phyloP scores from a whole-genome alignment of 306 rosid species.

The Trifolium repens region DNA sequence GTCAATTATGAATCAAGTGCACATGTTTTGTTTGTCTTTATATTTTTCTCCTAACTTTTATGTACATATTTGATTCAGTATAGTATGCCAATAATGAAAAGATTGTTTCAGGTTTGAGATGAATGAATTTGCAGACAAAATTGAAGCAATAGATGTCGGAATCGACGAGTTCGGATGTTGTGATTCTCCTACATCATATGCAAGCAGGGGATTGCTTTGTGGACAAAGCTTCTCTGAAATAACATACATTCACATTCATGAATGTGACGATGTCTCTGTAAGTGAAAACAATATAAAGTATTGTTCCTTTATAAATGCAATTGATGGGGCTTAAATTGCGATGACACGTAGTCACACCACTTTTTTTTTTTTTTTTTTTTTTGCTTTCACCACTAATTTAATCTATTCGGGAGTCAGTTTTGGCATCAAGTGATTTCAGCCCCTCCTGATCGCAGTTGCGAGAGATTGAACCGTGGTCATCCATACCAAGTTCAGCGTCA shows the following conservation, averaged over 20 bases:
- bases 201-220: slow-evolving; percentile 48
- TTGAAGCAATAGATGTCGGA: slow-evolving; percentile 63
- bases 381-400: no score
- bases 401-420: no score
- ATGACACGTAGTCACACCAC: no score
- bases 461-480: no score
- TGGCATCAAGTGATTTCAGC: no score
- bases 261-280: slow-evolving; percentile 63
- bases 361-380: no score
- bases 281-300: slow-evolving; percentile 17
- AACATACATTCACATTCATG: slow-evolving; percentile 69
- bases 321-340: no score
- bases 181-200: slow-evolving; percentile 44
- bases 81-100: not conserved
- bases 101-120: not conserved
- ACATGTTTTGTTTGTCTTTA: not conserved
- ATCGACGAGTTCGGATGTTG: slow-evolving; percentile 52
- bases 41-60: not conserved
- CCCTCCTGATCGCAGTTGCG: no score
- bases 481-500: no score
- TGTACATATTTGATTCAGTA: not conserved
- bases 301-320: no score
- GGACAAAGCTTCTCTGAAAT: slow-evolving; percentile 52
- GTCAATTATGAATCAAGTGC: not conserved
- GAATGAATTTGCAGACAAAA: slow-evolving; percentile 43